These are phyloP conservation scores for Tetrapisispora namnaoensis DNA, from an alignment of 805 yeast genomes.

Conservation along the genomic window DNA sequence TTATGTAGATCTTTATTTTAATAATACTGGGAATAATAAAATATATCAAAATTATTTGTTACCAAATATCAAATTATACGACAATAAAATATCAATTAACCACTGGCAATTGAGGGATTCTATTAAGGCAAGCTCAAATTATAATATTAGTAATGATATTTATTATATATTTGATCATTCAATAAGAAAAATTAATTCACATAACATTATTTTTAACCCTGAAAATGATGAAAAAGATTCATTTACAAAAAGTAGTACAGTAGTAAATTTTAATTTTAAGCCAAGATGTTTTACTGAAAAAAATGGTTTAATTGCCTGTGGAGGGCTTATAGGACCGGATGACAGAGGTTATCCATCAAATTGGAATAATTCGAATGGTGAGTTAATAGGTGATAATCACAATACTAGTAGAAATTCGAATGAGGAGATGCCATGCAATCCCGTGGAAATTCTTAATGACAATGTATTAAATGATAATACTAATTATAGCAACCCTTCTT, in stretches of 20 bases:
- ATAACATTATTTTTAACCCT: neutral
- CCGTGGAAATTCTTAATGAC: conserved; percentile 24
- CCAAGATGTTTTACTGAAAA: conserved; percentile 62
- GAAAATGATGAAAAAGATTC: neutral
- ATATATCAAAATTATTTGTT: conserved; percentile 26
- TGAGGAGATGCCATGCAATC: conserved; percentile 13
- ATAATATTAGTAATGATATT: conserved; percentile 32
- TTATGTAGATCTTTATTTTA: conserved; percentile 16
- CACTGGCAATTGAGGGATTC: conserved; percentile 84
- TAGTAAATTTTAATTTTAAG: conserved; percentile 47
- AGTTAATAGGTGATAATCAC: conserved; percentile 2
- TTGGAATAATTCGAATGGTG: conserved; percentile 11
- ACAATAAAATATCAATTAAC: conserved; percentile 26
- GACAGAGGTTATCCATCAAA: conserved; percentile 25
- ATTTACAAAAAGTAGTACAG: conserved; percentile 22
- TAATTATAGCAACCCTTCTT: conserved; percentile 23
- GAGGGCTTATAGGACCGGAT: conserved; percentile 39
- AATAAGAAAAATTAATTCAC: conserved; percentile 38
- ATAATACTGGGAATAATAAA: conserved; percentile 22
- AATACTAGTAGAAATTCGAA: conserved; percentile 1
- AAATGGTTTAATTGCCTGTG: conserved; percentile 44
- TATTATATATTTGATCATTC: conserved; percentile 51
- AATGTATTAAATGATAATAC: conserved; percentile 21
- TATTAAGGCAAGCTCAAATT: conserved; percentile 40
- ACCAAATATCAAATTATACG: conserved; percentile 26